Percentiles rank a stretch among this genome's conserved stretches.
phyloP scores from a whole-genome alignment of 192 early-diverging fungal genomes.

The Coemansia sp. region DNA sequence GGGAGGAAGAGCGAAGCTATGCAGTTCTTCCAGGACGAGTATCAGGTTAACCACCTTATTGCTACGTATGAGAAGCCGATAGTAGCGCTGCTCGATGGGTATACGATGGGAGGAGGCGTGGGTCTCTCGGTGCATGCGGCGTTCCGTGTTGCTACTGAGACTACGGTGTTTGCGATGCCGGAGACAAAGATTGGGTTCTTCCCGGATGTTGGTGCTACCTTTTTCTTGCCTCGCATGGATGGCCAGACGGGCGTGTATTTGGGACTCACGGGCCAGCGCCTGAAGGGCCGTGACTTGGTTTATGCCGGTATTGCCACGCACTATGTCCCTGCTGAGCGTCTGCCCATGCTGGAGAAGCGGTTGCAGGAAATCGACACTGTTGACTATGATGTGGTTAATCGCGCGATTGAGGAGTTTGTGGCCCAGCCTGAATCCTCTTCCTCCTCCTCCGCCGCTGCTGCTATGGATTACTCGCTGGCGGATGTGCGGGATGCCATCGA shows the following conservation, averaged over 20 bases:
- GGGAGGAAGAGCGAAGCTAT: constrained; percentile 57
- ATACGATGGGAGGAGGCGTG: constrained; percentile 97
- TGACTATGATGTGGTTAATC: constrained; percentile 81
- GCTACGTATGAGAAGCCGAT: constrained; percentile 88
- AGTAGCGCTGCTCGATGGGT: constrained; percentile 87
- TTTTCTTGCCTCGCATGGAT: constrained; percentile 94
- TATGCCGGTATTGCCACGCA: constrained; percentile 97
- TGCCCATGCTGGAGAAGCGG: constrained; percentile 78
- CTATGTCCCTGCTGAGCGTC: constrained; percentile 86
- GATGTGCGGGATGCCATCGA: constrained; percentile 72
- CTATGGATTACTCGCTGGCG: constrained; percentile 39
- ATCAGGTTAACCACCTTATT: constrained; percentile 89
- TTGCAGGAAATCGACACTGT: constrained; percentile 79
- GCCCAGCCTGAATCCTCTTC: constrained; percentile 63
- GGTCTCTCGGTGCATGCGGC: constrained; percentile 95
- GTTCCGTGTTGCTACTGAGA: constrained; percentile 96
- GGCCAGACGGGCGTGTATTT: constrained; percentile 94
- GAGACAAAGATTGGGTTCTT: constrained; percentile 97
- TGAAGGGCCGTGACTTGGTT: constrained; percentile 86
- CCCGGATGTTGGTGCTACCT: constrained; percentile 95
- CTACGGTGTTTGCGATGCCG: constrained; percentile 96
- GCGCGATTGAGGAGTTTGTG: constrained; percentile 90
- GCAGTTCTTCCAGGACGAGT: constrained; percentile 91
- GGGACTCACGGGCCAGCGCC: constrained; percentile 80
- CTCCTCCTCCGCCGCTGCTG: no score